phyloP scores from a whole-genome alignment of 106 monocot species.

The Acorus calamus region DNA sequence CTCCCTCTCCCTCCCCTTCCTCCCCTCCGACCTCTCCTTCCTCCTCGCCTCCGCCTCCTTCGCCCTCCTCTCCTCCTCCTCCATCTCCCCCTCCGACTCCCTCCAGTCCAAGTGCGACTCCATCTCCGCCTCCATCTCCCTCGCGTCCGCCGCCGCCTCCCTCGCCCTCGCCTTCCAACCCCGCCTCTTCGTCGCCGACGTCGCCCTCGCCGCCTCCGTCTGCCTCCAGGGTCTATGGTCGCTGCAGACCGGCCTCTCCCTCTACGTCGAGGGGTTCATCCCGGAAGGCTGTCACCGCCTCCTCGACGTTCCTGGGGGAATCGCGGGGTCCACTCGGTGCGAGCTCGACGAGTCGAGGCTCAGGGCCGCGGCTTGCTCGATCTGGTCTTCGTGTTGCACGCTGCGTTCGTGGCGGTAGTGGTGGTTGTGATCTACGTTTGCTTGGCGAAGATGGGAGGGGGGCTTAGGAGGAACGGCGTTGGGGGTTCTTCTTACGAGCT shows the following conservation, averaged over 20 bases:
- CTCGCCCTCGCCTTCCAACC: conserved; percentile 38
- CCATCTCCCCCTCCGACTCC: conserved; percentile 20
- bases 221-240: conserved; percentile 58
- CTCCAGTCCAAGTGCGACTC: conserved; percentile 36
- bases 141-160: conserved; percentile 16
- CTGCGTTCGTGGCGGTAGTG: conserved; percentile 31
- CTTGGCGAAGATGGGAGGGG: conserved; percentile 13
- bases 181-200: conserved; percentile 40
- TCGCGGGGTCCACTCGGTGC: conserved; percentile 37
- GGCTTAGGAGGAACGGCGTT: conserved; percentile 19
- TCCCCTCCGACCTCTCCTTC: conserved; percentile 38
- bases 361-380: conserved; percentile 49
- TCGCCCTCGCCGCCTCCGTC: conserved; percentile 43
- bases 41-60: conserved; percentile 25
- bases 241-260: conserved; percentile 39
- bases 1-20: conserved; percentile 16
- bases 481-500: conserved; percentile 49
- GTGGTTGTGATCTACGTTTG: conserved; percentile 23
- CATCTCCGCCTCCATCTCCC: conserved; percentile 23
- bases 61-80: conserved; percentile 13
- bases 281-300: conserved; percentile 66
- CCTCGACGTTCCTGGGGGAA: conserved; percentile 27
- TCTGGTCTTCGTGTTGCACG: conserved; percentile 38
- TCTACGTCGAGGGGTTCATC: conserved; percentile 61
- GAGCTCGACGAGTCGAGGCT: conserved; percentile 41